Conservation (phyloP, 441 rosid genomes). For the Omphalea diandra region DNA sequence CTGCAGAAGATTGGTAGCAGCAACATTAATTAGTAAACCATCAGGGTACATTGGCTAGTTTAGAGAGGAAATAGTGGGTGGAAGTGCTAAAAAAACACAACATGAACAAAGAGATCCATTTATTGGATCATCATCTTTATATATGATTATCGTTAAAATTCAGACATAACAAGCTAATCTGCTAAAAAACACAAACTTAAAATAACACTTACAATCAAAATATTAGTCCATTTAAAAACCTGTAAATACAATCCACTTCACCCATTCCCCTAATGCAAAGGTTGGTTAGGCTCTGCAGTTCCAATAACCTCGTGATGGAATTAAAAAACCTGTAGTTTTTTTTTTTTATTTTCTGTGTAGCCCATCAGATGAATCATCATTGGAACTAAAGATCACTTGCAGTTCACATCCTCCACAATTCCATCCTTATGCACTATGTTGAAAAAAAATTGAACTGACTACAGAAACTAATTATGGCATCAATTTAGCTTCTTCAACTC, state of each 20-base stretch:
- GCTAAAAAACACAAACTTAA: too few species aligned
- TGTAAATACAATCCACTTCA: too few species aligned
- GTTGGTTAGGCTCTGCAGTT: too few species aligned
- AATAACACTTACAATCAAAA: not conserved
- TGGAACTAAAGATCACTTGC: not conserved
- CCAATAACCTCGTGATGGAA: too few species aligned
- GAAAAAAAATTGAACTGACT: not conserved
- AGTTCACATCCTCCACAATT: not conserved
- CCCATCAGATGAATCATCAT: too few species aligned
- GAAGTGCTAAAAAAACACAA: not conserved
- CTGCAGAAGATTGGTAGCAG: conserved; percentile 42
- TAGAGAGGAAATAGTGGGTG: not conserved
- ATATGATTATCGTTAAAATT: not conserved
- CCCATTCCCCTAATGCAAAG: too few species aligned
- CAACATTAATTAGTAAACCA: conserved; percentile 18
- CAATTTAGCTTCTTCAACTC: not conserved
- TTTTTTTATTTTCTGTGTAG: too few species aligned
- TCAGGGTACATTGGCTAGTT: conserved; percentile 10
- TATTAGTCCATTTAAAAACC: too few species aligned
- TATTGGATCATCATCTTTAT: not conserved
- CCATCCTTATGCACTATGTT: not conserved
- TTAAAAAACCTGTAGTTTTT: too few species aligned
- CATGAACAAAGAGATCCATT: not conserved
- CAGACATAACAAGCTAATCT: too few species aligned
- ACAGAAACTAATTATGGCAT: not conserved